These are phyloP conservation scores for Boehmeria nivea DNA, from an alignment of 306 rosid species.

Conservation along the genomic window DNA sequence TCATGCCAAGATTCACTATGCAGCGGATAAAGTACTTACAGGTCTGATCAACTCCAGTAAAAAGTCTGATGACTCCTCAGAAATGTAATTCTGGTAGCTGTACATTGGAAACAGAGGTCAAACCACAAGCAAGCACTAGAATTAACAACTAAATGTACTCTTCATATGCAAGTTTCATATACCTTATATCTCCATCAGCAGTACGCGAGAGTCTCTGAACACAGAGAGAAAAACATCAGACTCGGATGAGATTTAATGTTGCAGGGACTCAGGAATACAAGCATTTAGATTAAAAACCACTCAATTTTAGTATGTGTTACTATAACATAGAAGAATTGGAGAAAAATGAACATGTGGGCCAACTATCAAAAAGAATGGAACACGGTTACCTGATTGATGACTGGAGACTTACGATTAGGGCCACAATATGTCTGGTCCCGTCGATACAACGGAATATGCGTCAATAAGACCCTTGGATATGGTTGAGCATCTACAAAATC, in stretches of 20 bases:
- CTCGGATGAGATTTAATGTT: slow-evolving; percentile 18
- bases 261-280: no score
- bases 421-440: slow-evolving; percentile 59
- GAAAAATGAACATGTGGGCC: neutral
- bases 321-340: no score
- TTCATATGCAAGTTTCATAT: slow-evolving; percentile 1
- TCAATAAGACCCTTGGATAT: slow-evolving; percentile 63
- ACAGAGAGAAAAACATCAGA: neutral
- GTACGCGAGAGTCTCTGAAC: slow-evolving; percentile 41
- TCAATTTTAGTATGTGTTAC: no score
- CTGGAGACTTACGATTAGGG: slow-evolving; percentile 50
- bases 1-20: no score
- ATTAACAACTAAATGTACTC: slow-evolving; percentile 4
- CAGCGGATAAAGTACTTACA: slow-evolving; percentile 35
- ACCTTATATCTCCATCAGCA: slow-evolving; percentile 35
- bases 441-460: slow-evolving; percentile 77
- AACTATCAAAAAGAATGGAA: slow-evolving; percentile 5
- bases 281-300: no score
- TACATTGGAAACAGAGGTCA: slow-evolving; percentile 19
- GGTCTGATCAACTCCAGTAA: slow-evolving; percentile 56
- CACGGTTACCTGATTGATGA: slow-evolving; percentile 65
- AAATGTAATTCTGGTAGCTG: slow-evolving; percentile 69
- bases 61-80: slow-evolving; percentile 46
- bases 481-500: slow-evolving; percentile 37
- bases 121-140: slow-evolving; percentile 9